Conservation (phyloP, 495 filamentous ascomycete genomes). For the Aspergillus haitiensis region DNA sequence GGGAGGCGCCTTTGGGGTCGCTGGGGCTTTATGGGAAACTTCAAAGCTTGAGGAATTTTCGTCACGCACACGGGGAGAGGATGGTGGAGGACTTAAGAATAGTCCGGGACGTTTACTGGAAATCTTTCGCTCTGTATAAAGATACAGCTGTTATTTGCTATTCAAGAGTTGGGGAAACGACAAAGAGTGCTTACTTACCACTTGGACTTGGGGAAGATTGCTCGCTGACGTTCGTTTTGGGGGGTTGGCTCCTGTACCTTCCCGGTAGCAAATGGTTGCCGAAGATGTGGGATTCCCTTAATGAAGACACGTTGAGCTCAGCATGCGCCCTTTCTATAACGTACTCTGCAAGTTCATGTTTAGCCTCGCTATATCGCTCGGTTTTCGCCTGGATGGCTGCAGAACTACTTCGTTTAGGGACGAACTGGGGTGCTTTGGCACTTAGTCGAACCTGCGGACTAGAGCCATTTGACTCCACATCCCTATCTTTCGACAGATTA, state of each 20-base stretch:
- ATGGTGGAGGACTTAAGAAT: neutral
- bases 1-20: neutral
- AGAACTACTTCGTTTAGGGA: slow-evolving; percentile 4
- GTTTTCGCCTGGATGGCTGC: neutral
- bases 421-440: slow-evolving; percentile 15
- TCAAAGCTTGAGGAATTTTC: neutral
- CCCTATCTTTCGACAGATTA: neutral
- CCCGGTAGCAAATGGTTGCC: slow-evolving; percentile 29
- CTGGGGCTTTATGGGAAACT: neutral
- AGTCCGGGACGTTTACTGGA: neutral
- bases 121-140: no score
- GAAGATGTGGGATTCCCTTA: slow-evolving; percentile 12
- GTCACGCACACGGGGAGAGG: neutral
- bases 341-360: slow-evolving; percentile 16
- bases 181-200: slow-evolving; percentile 8
- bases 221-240: no score
- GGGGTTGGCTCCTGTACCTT: slow-evolving; percentile 1
- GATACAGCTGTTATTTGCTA: no score
- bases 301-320: neutral
- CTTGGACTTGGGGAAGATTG: neutral
- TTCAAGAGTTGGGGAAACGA: neutral
- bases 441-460: slow-evolving; percentile 16
- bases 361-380: neutral
- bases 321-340: slow-evolving; percentile 15
- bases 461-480: neutral